These are phyloP conservation scores for Penicillium sp. DNA, from an alignment of 2,329 filamentous ascomycete species.

Conservation along the genomic window DNA sequence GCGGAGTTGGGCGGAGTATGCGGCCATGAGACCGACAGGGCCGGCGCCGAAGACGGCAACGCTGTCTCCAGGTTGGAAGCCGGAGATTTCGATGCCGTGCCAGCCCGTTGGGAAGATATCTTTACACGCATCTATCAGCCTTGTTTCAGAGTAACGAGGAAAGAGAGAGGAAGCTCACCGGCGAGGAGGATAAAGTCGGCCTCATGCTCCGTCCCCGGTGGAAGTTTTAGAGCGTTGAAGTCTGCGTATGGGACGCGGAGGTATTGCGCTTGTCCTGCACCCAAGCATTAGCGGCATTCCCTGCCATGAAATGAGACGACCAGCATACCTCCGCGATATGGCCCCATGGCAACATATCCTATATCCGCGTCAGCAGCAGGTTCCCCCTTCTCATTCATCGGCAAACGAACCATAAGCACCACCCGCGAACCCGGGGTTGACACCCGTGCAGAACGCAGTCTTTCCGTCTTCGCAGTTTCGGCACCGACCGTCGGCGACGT, in stretches of 20 bases:
- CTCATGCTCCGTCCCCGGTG: conserved; percentile 65
- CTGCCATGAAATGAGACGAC: neutral
- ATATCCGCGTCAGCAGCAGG: neutral
- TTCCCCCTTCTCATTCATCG: neutral
- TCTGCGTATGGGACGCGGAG: conserved; percentile 69
- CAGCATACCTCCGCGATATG: conserved; percentile 53
- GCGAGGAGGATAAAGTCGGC: conserved; percentile 55
- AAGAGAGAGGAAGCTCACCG: conserved; percentile 28
- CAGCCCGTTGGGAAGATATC: conserved; percentile 34
- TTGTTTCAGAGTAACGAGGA: neutral
- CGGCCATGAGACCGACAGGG: conserved; percentile 69
- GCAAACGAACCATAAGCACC: conserved; percentile 58
- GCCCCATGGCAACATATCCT: conserved; percentile 53
- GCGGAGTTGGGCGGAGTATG: conserved; percentile 65
- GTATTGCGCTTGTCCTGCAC: conserved; percentile 62
- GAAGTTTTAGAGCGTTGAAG: conserved; percentile 68
- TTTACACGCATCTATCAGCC: neutral
- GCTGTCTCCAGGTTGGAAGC: conserved; percentile 65
- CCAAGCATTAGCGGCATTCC: neutral
- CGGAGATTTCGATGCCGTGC: conserved; percentile 50
- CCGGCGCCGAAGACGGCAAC: conserved; percentile 69
- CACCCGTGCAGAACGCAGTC: conserved; percentile 69
- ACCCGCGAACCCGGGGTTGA: conserved; percentile 65
- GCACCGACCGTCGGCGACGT: conserved; percentile 67
- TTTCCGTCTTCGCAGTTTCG: conserved; percentile 68